Percentiles rank a stretch among this genome's conserved stretches.
phyloP scores from a whole-genome alignment of 1,284 basidiomycete genomes.

The Takashimella tepidaria region DNA sequence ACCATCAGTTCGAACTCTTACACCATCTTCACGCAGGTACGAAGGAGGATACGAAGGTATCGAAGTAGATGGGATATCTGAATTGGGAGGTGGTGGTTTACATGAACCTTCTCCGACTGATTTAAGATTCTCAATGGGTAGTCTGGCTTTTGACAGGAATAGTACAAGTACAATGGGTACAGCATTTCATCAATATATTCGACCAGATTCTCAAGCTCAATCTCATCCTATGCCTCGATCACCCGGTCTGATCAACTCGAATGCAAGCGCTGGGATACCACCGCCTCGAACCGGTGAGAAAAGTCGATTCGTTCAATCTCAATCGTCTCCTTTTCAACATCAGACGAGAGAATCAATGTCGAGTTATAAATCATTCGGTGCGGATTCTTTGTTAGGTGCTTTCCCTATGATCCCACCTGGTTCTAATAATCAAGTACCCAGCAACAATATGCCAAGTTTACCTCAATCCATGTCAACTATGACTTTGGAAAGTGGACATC shows the following conservation, averaged over 20 bases:
- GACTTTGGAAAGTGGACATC: not conserved
- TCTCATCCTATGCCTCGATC: slow-evolving; percentile 11
- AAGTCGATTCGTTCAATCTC: slow-evolving; percentile 1
- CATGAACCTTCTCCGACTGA: slow-evolving; percentile 26
- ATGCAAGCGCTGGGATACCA: slow-evolving; percentile 3
- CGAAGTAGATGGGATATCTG: slow-evolving; percentile 16
- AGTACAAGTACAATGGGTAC: slow-evolving; percentile 40
- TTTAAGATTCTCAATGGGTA: slow-evolving; percentile 47
- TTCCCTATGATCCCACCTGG: slow-evolving; percentile 45
- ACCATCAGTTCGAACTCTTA: slow-evolving; percentile 8
- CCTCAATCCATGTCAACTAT: not conserved
- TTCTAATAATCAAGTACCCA: slow-evolving; percentile 6
- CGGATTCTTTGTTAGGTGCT: slow-evolving; percentile 38
- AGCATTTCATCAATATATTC: not conserved
- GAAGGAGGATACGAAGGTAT: slow-evolving; percentile 20
- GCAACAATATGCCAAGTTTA: slow-evolving; percentile 7
- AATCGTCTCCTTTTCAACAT: not conserved
- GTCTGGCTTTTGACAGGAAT: slow-evolving; percentile 34
- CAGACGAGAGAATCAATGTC: slow-evolving; percentile 14
- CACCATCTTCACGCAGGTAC: slow-evolving; percentile 13
- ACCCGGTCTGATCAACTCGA: slow-evolving; percentile 18
- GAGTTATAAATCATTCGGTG: slow-evolving; percentile 30
- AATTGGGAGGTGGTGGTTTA: not conserved
- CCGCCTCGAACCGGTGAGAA: slow-evolving; percentile 14
- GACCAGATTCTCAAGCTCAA: not conserved